Evolutionary conservation across 352 stramenopile genomes (phyloP), one percentile per base, ranked within the genome.

Genomic region (Phytophthora rubi): DNA sequence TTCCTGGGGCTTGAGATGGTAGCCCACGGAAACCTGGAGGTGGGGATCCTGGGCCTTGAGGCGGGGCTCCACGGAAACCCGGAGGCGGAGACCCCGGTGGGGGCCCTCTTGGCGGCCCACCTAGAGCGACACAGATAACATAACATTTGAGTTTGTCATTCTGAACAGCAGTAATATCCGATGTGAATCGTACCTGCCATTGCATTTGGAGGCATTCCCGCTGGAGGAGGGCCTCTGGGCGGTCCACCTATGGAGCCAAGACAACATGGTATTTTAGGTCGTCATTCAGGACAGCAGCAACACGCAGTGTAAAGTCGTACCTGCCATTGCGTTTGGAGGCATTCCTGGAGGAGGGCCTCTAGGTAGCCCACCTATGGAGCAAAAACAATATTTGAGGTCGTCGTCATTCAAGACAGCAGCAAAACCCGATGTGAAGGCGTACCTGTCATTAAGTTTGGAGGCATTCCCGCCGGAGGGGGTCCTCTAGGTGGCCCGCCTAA

Each of bases 211-310:
- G 61, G 55, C 51, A 61, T 62, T 44, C 53, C 60, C n/a, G 65
- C 70, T 47, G 80, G 79, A 59, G 70, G 63, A 45, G 56, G 57
- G 35, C 67, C 66, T 9, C 80, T 72, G 4, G 82, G 81, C 59
- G 73, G 59, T 35, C 56, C 71, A 54, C 60, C 15, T 57, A 47
- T 18, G 39, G 6, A 8, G 16, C 6, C 39, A 42, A 42, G 35
- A 15, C 35, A 37, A 37, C 33, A 37, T 37, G 10, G 33, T 37
- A 42, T 42, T 42, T 4, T 26, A 42, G 35, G 5, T 42, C 35
- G 0, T 16, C 35, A 42, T 42, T 42, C 10, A 16, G 4, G 10
- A 12, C 35, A 16, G 10, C 35, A 42, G 35, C 35, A 42, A 12
- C 13, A 42, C 35, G 15, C 39, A 47, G n/a, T 9, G 39, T 47